phyloP scores from a whole-genome alignment of 2,329 filamentous ascomycete genomes.

The Aspergillus texensis region DNA sequence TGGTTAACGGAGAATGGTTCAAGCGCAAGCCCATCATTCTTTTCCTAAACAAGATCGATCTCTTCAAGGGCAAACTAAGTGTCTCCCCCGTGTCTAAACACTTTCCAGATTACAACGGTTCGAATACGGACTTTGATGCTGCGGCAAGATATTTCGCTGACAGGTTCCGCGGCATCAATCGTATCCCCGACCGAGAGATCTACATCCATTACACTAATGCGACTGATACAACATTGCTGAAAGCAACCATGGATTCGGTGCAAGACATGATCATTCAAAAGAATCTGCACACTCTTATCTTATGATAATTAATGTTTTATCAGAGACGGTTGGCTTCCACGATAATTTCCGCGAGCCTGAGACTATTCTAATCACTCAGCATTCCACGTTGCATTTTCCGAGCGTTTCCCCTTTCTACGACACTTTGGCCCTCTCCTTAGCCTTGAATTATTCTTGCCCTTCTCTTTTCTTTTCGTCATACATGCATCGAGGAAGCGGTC shows the following conservation, averaged over 20 bases:
- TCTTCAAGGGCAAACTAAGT: constrained; percentile 76
- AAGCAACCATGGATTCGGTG: constrained; percentile 83
- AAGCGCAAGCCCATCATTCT: constrained; percentile 78
- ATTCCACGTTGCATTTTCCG: constrained; percentile 29
- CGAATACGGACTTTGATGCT: constrained; percentile 70
- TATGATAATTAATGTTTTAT: constrained; percentile 46
- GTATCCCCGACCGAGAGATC: constrained; percentile 59
- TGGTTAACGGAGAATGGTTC: constrained; percentile 86
- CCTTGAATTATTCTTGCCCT: constrained; percentile 9
- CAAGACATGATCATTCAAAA: constrained; percentile 88
- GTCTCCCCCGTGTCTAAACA: constrained; percentile 72
- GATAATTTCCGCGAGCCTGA: constrained; percentile 22
- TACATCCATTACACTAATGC: constrained; percentile 64
- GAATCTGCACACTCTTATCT: constrained; percentile 77
- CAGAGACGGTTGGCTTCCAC: constrained; percentile 17
- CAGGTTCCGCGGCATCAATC: constrained; percentile 76
- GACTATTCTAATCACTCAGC: constrained; percentile 24
- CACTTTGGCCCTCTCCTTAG: constrained; percentile 10
- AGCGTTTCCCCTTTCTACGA: constrained; percentile 23
- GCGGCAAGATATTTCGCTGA: constrained; percentile 81
- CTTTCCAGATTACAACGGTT: constrained; percentile 78
- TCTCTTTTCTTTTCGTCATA: constrained; percentile 13
- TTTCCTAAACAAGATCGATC: constrained; percentile 86
- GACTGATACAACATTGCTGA: constrained; percentile 72
- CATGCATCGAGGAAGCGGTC: constrained; percentile 24